phyloP scores from a whole-genome alignment of 202 grass and related monocot species.

The Bolboschoenoplectus hybrid region DNA sequence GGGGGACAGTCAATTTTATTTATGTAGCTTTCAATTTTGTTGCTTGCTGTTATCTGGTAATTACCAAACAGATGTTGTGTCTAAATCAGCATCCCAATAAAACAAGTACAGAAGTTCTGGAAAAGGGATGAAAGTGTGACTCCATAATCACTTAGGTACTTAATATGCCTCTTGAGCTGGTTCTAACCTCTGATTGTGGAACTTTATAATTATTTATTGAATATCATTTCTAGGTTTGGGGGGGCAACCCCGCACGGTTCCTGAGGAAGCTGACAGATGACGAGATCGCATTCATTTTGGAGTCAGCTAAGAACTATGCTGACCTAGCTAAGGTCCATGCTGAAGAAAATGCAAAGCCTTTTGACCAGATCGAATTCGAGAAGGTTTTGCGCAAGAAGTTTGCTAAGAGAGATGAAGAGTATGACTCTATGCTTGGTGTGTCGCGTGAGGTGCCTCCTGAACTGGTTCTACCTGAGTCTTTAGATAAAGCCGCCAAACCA shows the following conservation, averaged over 20 bases:
- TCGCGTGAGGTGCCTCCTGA: slow-evolving; percentile 58
- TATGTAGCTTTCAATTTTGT: not conserved
- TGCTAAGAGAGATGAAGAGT: slow-evolving; percentile 54
- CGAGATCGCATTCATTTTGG: slow-evolving; percentile 69
- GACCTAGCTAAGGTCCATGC: slow-evolving; percentile 66
- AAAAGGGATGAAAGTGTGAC: not conserved
- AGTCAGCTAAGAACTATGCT: slow-evolving; percentile 77
- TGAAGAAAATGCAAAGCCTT: slow-evolving; percentile 71
- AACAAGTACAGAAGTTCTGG: not conserved
- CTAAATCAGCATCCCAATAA: not conserved
- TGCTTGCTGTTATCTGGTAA: slow-evolving; percentile 3
- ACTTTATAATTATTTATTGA: slow-evolving; percentile 7
- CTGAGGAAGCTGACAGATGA: slow-evolving; percentile 77
- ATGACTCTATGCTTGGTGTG: slow-evolving; percentile 59
- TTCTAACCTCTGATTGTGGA: slow-evolving; percentile 28
- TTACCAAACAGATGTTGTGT: not conserved
- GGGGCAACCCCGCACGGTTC: slow-evolving; percentile 90
- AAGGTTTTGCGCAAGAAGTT: slow-evolving; percentile 77
- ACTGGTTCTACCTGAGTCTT: slow-evolving; percentile 45
- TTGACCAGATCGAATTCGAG: slow-evolving; percentile 78
- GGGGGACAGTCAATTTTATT: not conserved
- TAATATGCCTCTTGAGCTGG: slow-evolving; percentile 26
- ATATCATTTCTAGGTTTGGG: slow-evolving; percentile 64
- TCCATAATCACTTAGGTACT: slow-evolving; percentile 3
- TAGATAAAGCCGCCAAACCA: slow-evolving; percentile 46